Evolutionary conservation across 345 rosid genomes (phyloP).

Genomic region (Sonneratia alba): DNA sequence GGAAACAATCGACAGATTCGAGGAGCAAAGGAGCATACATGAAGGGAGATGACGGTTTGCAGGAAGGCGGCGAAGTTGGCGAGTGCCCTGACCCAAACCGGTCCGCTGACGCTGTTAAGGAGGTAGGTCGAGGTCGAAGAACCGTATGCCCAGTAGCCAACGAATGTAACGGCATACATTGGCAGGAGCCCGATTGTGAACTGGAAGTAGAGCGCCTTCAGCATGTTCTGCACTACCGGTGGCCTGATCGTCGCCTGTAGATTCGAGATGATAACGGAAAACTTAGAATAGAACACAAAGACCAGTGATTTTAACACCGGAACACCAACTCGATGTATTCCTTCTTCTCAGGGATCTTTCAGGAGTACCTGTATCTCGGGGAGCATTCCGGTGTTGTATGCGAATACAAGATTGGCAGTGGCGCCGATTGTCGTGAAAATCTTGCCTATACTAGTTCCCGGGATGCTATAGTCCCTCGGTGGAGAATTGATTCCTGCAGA

Average conservation of each 20-base stretch:
- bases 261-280: too few species aligned
- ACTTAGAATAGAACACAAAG: too few species aligned
- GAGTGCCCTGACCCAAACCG: constrained; percentile 66
- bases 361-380: constrained; percentile 86
- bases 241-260: constrained; percentile 43
- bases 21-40: constrained; percentile 32
- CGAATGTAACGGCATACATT: constrained; percentile 52
- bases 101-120: constrained; percentile 63
- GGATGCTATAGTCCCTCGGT: constrained; percentile 63
- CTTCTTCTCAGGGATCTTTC: too few species aligned
- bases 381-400: constrained; percentile 95
- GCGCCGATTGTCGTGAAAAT: constrained; percentile 73
- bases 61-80: constrained; percentile 76
- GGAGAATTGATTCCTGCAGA: constrained; percentile 50
- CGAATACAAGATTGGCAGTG: constrained; percentile 73
- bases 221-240: constrained; percentile 68
- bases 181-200: constrained; percentile 61
- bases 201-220: constrained; percentile 68
- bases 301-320: too few species aligned
- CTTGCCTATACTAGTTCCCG: constrained; percentile 35
- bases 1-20: too few species aligned
- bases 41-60: constrained; percentile 77
- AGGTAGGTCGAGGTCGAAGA: constrained; percentile 55
- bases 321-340: too few species aligned
- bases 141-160: constrained; percentile 98